These are phyloP conservation scores for Cryptococcus jaspeensis DNA, from an alignment of 1,284 basidiomycete species.

Conservation along the genomic window DNA sequence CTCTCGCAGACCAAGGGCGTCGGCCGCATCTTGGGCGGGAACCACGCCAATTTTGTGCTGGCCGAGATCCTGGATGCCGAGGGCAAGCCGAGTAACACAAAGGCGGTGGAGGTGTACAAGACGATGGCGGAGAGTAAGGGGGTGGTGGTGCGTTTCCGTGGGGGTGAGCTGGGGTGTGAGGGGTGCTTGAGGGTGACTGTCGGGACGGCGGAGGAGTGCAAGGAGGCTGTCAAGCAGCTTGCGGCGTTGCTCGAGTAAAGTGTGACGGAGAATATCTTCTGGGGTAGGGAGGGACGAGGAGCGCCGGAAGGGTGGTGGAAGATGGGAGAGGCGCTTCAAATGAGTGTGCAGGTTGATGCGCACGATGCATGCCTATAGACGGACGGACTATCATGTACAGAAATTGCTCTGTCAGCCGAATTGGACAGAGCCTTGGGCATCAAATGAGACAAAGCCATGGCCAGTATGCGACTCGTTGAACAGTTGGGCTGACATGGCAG, in stretches of 20 bases:
- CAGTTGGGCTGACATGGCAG: neutral
- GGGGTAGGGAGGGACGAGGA: neutral
- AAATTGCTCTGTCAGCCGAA: no score
- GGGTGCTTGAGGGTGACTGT: constrained; percentile 89
- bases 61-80: constrained; percentile 68
- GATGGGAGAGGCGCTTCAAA: neutral
- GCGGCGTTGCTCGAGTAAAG: constrained; percentile 11
- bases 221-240: constrained; percentile 52
- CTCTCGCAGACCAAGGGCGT: constrained; percentile 62
- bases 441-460: no score
- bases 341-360: neutral
- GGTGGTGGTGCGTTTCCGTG: constrained; percentile 88
- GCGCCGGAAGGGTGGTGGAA: neutral
- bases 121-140: constrained; percentile 79
- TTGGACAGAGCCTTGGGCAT: no score
- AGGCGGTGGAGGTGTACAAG: constrained; percentile 74
- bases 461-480: neutral
- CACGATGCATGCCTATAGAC: no score
- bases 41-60: constrained; percentile 90
- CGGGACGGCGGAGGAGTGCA: constrained; percentile 80
- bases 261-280: neutral
- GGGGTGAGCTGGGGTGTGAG: constrained; percentile 79
- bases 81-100: constrained; percentile 63
- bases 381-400: no score
- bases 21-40: constrained; percentile 72